Evolutionary conservation across 352 stramenopile genomes (phyloP), one percentile per base, ranked within the genome.

Genomic region (Pythium myriotylum): DNA sequence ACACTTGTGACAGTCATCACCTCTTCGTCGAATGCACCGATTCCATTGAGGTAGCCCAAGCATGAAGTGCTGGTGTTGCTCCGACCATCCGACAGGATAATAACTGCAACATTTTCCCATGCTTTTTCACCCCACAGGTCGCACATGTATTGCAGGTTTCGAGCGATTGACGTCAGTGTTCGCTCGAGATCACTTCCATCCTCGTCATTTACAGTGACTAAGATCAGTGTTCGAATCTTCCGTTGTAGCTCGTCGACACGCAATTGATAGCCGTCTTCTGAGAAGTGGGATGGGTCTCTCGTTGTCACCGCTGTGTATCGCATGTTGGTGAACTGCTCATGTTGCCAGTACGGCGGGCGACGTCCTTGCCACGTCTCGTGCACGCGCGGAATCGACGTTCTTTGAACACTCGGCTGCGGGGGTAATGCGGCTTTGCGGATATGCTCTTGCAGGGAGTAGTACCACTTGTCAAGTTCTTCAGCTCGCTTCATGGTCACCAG

Each of bases 141-240:
- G 12, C 59, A 63, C 72, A 84, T 79, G 59, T 70, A 73, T 39
- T 60, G 40, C 24, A 84, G 37, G 33, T 79, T 79, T 40, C 62
- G 62, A 1, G 72, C 73, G 16, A 84, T 74, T 10, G 81, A 63
- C 17, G 75, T 84, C 14, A 63, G 62, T 41, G 73, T 62, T 20
- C 81, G 62, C 37, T 84, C 70, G 14, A 40, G 65, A 17, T n/a
- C n/a, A n/a, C n/a, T n/a, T n/a, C 71, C 70, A 61, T 76, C 64
- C 76, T 84, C 75, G 43, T 79, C 81, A 61, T 81, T 79, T 70
- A 81, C 79, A 17, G 75, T 84, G 35, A 81, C 71, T 6, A 67
- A 78, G 62, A 84, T 76, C 20, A 84, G 78, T 8, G 79, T 68
- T 7, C 74, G 74, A 26, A 81, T 76, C 26, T 70, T 68, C 23